phyloP scores from a whole-genome alignment of 1,139 yeast genomes.

The Candida pseudocylindracea region DNA sequence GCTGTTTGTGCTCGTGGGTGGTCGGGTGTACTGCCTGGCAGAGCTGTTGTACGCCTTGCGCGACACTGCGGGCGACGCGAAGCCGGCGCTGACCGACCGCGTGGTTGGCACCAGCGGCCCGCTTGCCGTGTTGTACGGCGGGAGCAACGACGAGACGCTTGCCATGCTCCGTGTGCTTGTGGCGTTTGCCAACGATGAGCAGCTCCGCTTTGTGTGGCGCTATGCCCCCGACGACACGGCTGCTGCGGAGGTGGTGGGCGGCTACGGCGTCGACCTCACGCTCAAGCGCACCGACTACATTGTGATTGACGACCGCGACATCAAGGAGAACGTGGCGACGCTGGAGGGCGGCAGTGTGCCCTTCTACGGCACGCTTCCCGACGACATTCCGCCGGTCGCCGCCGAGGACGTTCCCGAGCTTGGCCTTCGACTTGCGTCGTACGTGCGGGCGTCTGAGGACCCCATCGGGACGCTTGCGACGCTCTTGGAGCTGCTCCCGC shows the following conservation, averaged over 20 bases:
- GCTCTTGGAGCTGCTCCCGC: conserved; percentile 7
- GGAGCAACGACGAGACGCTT: too few species aligned
- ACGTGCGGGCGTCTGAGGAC: too few species aligned
- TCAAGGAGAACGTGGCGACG: neutral
- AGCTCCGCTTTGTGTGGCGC: conserved; percentile 57
- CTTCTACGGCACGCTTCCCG: neutral
- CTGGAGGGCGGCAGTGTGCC: neutral
- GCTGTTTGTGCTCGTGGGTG: too few species aligned
- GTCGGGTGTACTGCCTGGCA: too few species aligned
- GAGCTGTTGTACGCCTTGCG: too few species aligned
- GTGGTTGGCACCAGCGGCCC: too few species aligned
- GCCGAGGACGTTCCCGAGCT: neutral
- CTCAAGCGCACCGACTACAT: conserved; percentile 1
- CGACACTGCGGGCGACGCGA: too few species aligned
- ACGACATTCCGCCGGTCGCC: neutral
- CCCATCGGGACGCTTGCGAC: conserved; percentile 2
- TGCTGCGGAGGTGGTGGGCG: conserved; percentile 13
- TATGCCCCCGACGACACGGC: conserved; percentile 19
- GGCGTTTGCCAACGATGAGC: conserved; percentile 39
- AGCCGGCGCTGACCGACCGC: too few species aligned
- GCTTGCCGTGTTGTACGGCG: too few species aligned
- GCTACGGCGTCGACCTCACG: conserved; percentile 29
- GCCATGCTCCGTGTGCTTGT: conserved; percentile 34
- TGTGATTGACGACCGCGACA: neutral
- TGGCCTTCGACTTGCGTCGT: neutral